Evolutionary conservation across 106 monocot species (phyloP), one percentile per base, ranked within the genome.

Genomic region (Dendrobium officinale): DNA sequence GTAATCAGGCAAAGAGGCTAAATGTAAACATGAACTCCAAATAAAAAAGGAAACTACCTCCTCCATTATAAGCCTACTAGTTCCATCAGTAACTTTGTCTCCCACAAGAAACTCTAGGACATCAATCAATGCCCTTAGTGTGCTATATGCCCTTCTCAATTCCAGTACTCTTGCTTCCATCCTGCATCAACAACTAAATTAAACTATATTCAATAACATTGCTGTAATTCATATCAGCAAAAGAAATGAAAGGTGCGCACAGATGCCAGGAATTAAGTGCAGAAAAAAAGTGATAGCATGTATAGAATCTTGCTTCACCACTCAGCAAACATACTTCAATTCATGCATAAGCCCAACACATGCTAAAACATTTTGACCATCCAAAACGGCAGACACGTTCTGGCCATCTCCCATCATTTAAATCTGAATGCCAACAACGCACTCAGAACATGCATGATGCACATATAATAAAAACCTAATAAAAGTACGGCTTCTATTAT

Each of bases 61-160:
- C 55, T 90, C 95, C 82, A 90, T 85, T 42, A 99, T 91, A 37
- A 76, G 85, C 48, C 87, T 84, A 44, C 86, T 83, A 54, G 85
- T 48, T 79, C 83, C 84, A 85, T 91, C 97, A 77, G 84, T 73
- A 73, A 80, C 37, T 66, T 87, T 83, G 79, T 88, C 87, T 67
- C 83, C 83, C 56, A 86, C 91, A 55, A 99, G 85, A 55, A 83
- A 47, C 83, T 93, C 95, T 42, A 99, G 66, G 72, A 99, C 95
- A 86, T 95, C 93, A 73, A 99, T 80, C 29, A 99, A 82, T 45
- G 88, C 93, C 84, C 88, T 85, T 61, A 99, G 42, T 33, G 90
- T 95, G 31, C 85, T 85, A 89, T 82, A 89, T 20, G 91, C 86
- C 78, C 85, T 99, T 80, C 86, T 95, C 89, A 95, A 87, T 80